Evolutionary conservation across 2,329 filamentous ascomycete genomes (phyloP).

Genomic region (Microdochium nivale): DNA sequence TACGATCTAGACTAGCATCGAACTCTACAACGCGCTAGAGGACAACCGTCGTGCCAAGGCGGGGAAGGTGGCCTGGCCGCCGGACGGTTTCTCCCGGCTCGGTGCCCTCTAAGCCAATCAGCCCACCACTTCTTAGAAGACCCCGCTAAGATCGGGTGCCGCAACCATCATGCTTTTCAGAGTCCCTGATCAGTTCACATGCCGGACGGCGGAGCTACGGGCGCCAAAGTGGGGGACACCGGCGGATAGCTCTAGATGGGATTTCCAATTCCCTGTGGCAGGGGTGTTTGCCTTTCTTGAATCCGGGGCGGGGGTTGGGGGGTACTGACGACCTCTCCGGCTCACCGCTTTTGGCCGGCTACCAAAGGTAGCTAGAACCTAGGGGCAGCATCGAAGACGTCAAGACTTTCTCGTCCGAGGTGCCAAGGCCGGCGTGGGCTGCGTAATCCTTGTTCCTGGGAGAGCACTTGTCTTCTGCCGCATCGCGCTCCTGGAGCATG

Average conservation of each 20-base stretch:
- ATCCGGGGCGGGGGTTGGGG: not conserved
- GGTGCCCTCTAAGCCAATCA: too few species aligned
- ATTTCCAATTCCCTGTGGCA: too few species aligned
- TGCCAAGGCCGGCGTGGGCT: not conserved
- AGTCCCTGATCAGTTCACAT: not conserved
- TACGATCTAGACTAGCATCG: not conserved
- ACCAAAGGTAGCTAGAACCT: not conserved
- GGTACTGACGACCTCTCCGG: not conserved
- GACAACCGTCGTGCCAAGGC: not conserved
- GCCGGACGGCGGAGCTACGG: too few species aligned
- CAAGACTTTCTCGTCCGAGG: conserved; percentile 2
- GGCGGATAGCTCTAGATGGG: not conserved
- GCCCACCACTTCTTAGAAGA: too few species aligned
- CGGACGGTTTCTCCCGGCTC: not conserved
- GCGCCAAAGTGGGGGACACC: not conserved
- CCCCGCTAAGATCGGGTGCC: too few species aligned
- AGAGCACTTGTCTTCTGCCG: too few species aligned
- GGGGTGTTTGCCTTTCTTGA: not conserved
- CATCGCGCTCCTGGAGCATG: too few species aligned
- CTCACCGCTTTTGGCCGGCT: too few species aligned
- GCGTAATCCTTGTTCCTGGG: too few species aligned
- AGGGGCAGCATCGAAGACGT: conserved; percentile 4
- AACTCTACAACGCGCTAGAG: not conserved
- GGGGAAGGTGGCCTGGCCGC: not conserved
- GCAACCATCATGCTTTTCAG: too few species aligned